Evolutionary conservation across 352 stramenopile species (phyloP).

Genomic region (Globisporangium spiculum): DNA sequence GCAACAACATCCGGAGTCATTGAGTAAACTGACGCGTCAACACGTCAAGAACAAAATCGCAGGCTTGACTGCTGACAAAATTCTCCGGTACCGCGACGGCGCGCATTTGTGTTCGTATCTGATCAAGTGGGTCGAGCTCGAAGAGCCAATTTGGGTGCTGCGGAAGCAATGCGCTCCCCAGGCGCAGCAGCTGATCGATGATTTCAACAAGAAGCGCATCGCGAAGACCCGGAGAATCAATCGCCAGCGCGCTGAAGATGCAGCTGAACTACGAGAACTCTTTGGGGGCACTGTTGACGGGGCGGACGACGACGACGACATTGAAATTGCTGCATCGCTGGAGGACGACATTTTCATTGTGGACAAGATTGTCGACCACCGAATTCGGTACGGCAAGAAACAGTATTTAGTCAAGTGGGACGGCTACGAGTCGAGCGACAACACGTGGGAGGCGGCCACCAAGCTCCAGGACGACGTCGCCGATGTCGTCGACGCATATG

Average conservation of each 20-base stretch:
- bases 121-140: conserved; percentile 30
- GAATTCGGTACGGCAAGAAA: conserved; percentile 33
- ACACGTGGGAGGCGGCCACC: conserved; percentile 59
- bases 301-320: not conserved
- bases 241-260: conserved; percentile 12
- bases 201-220: conserved; percentile 18
- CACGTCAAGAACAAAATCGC: conserved; percentile 8
- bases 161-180: conserved; percentile 30
- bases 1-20: not conserved
- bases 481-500: conserved; percentile 55
- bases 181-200: conserved; percentile 31
- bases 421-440: conserved; percentile 54
- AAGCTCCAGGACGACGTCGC: conserved; percentile 52
- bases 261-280: not conserved
- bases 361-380: conserved; percentile 59
- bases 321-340: not conserved
- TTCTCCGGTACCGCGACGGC: conserved; percentile 24
- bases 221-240: conserved; percentile 5
- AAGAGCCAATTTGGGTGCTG: conserved; percentile 31
- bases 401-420: conserved; percentile 72
- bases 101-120: conserved; percentile 30
- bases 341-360: conserved; percentile 43
- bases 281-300: not conserved
- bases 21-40: conserved; percentile 5
- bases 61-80: conserved; percentile 24